These are phyloP conservation scores for Venturia nashicola DNA, from an alignment of 2,329 filamentous ascomycete genomes.

Conservation along the genomic window DNA sequence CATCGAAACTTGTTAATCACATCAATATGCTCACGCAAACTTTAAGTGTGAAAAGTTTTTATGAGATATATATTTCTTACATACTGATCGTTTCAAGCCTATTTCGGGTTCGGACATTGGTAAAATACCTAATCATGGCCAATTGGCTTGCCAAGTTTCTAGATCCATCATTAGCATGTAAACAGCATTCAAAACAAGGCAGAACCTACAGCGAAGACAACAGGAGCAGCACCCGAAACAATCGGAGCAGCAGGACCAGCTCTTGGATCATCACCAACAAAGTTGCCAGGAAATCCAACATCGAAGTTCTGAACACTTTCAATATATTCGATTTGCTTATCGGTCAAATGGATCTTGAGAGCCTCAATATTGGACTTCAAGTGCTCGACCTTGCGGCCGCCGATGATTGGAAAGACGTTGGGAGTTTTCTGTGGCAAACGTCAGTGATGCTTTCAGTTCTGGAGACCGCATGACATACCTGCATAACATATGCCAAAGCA, in stretches of 20 bases:
- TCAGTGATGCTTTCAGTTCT: not conserved
- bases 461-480: not conserved
- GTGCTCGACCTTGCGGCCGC: conserved; percentile 55
- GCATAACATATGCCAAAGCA: conserved; percentile 53
- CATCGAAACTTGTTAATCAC: no score
- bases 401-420: conserved; percentile 59
- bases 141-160: not conserved
- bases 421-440: conserved; percentile 42
- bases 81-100: not conserved
- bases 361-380: conserved; percentile 56
- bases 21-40: no score
- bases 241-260: not conserved
- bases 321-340: conserved; percentile 51
- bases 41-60: no score
- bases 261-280: conserved; percentile 28
- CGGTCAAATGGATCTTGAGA: conserved; percentile 43
- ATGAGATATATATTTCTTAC: not conserved
- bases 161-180: not conserved
- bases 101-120: not conserved
- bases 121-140: not conserved
- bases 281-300: conserved; percentile 50
- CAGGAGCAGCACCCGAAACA: not conserved
- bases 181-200: not conserved
- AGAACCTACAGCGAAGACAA: not conserved
- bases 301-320: conserved; percentile 48